A percentile compares a stretch with the other conserved stretches of the same genome.
These are phyloP conservation scores for Rhodotorula toruloides DNA, from an alignment of 768 basidiomycete genomes.

Conservation along the genomic window DNA sequence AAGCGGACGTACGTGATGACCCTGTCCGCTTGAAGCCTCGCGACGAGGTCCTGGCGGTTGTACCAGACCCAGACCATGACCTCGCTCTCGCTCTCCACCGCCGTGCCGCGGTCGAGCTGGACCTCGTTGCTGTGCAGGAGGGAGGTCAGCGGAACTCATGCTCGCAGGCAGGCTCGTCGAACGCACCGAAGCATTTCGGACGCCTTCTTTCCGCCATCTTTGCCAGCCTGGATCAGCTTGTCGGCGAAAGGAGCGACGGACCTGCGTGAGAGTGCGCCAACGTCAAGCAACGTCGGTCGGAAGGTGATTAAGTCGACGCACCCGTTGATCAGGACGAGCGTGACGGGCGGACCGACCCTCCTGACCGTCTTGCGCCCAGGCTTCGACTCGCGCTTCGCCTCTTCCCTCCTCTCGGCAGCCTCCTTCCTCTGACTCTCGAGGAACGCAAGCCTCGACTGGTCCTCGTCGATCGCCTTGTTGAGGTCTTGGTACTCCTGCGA, in stretches of 20 bases:
- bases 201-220: background rate
- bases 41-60: background rate
- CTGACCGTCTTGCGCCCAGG: too few species aligned
- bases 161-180: accelerated
- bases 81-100: background rate
- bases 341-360: background rate
- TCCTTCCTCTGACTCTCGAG: too few species aligned
- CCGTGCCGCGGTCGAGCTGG: background rate
- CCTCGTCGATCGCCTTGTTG: too few species aligned
- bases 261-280: too few species aligned
- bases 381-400: too few species aligned
- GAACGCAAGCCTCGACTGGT: too few species aligned
- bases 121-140: background rate
- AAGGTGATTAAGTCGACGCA: background rate
- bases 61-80: background rate
- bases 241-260: accelerated
- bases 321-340: background rate
- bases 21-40: background rate
- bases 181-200: background rate
- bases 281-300: too few species aligned
- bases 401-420: too few species aligned
- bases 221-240: background rate
- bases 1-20: background rate
- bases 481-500: too few species aligned
- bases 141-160: background rate